A percentile compares a stretch with the other conserved stretches of the same genome.
Conservation (phyloP, 2,329 filamentous ascomycete species). For the Seiridium cupressi region DNA sequence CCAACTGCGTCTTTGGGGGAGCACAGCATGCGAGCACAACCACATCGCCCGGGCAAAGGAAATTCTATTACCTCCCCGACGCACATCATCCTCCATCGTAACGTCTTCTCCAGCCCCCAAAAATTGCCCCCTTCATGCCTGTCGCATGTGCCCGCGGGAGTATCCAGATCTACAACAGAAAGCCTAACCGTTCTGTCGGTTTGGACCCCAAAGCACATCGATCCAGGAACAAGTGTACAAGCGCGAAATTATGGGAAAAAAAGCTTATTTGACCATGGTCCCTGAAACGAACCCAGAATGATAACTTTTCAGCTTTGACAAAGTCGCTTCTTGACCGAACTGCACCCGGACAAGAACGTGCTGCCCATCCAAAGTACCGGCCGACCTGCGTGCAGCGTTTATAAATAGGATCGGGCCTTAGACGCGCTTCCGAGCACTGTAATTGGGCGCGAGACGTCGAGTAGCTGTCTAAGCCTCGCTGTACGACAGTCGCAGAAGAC, state of each 20-base stretch:
- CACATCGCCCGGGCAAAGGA: no score
- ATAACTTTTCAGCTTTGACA: not conserved
- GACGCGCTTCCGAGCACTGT: not conserved
- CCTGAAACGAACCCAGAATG: not conserved
- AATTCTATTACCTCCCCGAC: no score
- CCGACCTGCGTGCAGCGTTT: not conserved
- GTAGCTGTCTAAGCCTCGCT: conserved; percentile 6
- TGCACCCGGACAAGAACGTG: not conserved
- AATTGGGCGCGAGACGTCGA: not conserved
- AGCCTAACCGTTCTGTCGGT: conserved; percentile 1
- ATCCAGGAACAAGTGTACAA: not conserved
- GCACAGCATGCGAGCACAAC: no score
- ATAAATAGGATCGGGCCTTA: conserved; percentile 2
- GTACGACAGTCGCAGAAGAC: not conserved
- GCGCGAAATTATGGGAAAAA: not conserved
- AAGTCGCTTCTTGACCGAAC: not conserved
- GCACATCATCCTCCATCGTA: not conserved
- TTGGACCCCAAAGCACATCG: conserved; percentile 5
- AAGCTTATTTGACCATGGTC: not conserved
- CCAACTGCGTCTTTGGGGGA: no score
- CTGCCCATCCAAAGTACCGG: not conserved
- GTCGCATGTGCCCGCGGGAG: not conserved
- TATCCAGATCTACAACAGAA: not conserved
- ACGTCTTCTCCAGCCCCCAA: not conserved
- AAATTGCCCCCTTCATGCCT: not conserved